These are phyloP conservation scores for Yamadazyma pseudoaaseri DNA, from an alignment of 1,139 yeast species.

Conservation along the genomic window DNA sequence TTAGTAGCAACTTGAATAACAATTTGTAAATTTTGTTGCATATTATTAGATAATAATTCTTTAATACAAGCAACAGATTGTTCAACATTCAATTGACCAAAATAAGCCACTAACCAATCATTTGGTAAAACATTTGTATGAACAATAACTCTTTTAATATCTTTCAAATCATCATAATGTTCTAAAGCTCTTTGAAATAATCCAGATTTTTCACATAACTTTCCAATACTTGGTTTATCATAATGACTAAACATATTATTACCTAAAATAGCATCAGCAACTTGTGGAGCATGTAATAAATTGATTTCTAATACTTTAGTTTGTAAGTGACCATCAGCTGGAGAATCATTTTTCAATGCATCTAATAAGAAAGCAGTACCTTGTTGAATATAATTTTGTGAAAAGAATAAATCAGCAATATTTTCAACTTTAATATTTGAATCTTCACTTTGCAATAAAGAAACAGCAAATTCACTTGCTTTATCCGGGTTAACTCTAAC, in stretches of 20 bases:
- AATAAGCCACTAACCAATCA: constrained; percentile 91
- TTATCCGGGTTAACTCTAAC: constrained; percentile 95
- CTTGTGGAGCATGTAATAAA: constrained; percentile 95
- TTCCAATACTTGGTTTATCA: constrained; percentile 90
- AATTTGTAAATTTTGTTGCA: constrained; percentile 87
- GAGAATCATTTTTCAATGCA: constrained; percentile 90
- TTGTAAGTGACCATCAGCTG: constrained; percentile 95
- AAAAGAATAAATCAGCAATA: constrained; percentile 89
- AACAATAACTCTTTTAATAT: constrained; percentile 90
- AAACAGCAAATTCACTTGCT: constrained; percentile 95
- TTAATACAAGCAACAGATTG: constrained; percentile 86
- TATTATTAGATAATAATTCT: constrained; percentile 78
- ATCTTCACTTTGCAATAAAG: constrained; percentile 64
- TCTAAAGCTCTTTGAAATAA: constrained; percentile 93
- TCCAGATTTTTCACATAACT: constrained; percentile 91
- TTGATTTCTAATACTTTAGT: constrained; percentile 93
- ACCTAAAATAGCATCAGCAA: constrained; percentile 97
- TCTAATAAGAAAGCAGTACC: constrained; percentile 98
- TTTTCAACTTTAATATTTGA: constrained; percentile 77
- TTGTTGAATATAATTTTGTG: constrained; percentile 93
- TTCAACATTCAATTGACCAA: constrained; percentile 92
- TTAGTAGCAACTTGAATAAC: constrained; percentile 97
- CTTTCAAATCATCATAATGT: constrained; percentile 91
- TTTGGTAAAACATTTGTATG: constrained; percentile 84
- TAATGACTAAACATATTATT: constrained; percentile 94